Evolutionary conservation across 2,329 filamentous ascomycete genomes (phyloP).

Genomic region (Aspergillus latus): DNA sequence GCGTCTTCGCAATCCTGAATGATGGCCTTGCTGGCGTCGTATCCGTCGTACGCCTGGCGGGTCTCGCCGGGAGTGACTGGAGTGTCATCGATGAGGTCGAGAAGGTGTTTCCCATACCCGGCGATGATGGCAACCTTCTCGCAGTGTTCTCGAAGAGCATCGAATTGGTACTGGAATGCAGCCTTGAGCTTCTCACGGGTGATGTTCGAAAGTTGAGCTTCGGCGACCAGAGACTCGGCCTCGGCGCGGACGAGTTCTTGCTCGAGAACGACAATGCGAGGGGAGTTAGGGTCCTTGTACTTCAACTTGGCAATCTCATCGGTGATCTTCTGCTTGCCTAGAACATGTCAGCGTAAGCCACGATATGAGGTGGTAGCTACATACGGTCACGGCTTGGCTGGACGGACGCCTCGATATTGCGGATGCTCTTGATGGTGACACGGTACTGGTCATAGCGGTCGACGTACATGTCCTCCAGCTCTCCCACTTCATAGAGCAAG

Average conservation of each 20-base stretch:
- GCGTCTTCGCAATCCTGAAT: conserved; percentile 99
- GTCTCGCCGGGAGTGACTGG: conserved; percentile 97
- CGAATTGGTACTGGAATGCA: conserved; percentile 96
- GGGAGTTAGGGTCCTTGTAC: conserved; percentile 99
- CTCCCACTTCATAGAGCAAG: conserved; percentile 95
- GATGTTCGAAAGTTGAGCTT: conserved; percentile 98
- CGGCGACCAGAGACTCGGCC: conserved; percentile 96
- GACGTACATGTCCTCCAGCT: conserved; percentile 97
- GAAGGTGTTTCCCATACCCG: conserved; percentile 95
- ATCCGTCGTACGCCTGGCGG: conserved; percentile 91
- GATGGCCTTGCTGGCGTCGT: conserved; percentile 96
- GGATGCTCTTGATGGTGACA: conserved; percentile 98
- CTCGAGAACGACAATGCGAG: conserved; percentile 95
- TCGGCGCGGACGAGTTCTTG: conserved; percentile 98
- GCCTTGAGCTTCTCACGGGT: conserved; percentile 99
- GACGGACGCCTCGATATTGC: conserved; percentile 97
- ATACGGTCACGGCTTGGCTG: conserved; percentile 95
- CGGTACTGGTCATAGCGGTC: conserved; percentile 99
- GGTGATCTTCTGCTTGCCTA: conserved; percentile 98
- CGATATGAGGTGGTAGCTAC: neutral
- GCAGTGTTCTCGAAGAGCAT: conserved; percentile 93
- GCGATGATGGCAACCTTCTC: conserved; percentile 98
- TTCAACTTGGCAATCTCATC: conserved; percentile 98
- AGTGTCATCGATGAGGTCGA: conserved; percentile 93
- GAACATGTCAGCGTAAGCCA: conserved; percentile 11